phyloP scores from a whole-genome alignment of 2,329 filamentous ascomycete genomes.

The Colletotrichum plurivorum region DNA sequence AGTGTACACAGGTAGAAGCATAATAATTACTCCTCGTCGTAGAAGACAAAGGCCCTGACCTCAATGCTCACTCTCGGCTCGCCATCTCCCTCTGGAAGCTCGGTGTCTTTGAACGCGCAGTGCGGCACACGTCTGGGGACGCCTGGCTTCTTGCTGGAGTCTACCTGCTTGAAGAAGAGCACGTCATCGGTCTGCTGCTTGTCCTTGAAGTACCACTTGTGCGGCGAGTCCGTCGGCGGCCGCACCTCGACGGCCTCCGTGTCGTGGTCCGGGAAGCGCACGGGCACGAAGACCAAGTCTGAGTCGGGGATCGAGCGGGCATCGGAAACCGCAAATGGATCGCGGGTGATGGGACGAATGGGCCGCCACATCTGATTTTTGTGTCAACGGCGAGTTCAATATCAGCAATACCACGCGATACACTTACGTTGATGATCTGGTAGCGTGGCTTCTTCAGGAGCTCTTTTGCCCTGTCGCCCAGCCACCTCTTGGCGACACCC shows the following conservation, averaged over 20 bases:
- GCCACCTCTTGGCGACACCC: slow-evolving; percentile 33
- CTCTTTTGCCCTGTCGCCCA: slow-evolving; percentile 30
- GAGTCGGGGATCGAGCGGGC: slow-evolving; percentile 63
- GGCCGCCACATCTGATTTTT: slow-evolving; percentile 51
- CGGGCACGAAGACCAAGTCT: slow-evolving; percentile 60
- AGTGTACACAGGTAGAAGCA: neutral
- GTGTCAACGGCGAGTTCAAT: slow-evolving; percentile 62
- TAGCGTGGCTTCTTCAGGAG: slow-evolving; percentile 58
- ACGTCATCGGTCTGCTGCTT: slow-evolving; percentile 67
- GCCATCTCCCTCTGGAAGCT: slow-evolving; percentile 64
- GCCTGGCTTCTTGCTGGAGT: slow-evolving; percentile 65
- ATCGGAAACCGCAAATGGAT: slow-evolving; percentile 69
- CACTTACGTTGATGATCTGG: slow-evolving; percentile 71
- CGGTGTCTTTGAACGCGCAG: slow-evolving; percentile 62
- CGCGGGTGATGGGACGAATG: slow-evolving; percentile 55
- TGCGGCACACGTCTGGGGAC: slow-evolving; percentile 67
- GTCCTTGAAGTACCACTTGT: slow-evolving; percentile 68
- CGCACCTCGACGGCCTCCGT: slow-evolving; percentile 64
- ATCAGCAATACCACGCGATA: slow-evolving; percentile 51
- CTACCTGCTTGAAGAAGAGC: slow-evolving; percentile 73
- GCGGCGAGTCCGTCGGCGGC: slow-evolving; percentile 57
- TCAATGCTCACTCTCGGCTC: slow-evolving; percentile 78
- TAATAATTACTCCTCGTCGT: slow-evolving; percentile 46
- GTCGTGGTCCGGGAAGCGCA: slow-evolving; percentile 35
- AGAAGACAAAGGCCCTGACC: slow-evolving; percentile 76